Percentiles rank a stretch among this genome's conserved stretches.
phyloP scores from a whole-genome alignment of 2,329 filamentous ascomycete genomes.

The Phoma sp. region DNA sequence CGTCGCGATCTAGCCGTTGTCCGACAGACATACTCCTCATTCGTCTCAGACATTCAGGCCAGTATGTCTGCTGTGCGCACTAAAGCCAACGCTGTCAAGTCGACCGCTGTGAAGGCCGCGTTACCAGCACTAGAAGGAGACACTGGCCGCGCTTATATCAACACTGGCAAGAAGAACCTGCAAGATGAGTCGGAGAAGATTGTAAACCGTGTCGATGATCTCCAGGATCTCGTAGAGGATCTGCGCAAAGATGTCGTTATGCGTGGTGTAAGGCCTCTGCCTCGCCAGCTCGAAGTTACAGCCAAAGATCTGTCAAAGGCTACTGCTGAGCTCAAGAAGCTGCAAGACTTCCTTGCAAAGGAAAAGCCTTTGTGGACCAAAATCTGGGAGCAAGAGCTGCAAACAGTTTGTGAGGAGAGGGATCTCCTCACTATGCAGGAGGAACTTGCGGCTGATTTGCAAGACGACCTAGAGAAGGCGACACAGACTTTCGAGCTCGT shows the following conservation, averaged over 20 bases:
- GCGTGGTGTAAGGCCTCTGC: conserved; percentile 87
- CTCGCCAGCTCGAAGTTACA: conserved; percentile 86
- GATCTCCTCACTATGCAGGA: conserved; percentile 96
- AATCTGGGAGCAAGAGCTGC: conserved; percentile 98
- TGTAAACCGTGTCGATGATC: conserved; percentile 89
- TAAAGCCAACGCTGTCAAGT: conserved; percentile 83
- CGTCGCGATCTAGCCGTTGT: conserved; percentile 89
- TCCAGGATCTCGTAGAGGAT: conserved; percentile 97
- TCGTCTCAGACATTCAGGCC: conserved; percentile 84
- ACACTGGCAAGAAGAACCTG: conserved; percentile 83
- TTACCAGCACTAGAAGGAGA: conserved; percentile 76
- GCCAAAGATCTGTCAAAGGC: conserved; percentile 84
- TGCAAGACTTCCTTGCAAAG: conserved; percentile 87
- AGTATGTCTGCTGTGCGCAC: conserved; percentile 84
- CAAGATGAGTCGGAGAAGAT: conserved; percentile 87
- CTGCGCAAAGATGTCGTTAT: conserved; percentile 95
- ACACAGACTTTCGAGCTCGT: conserved; percentile 92
- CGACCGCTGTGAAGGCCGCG: conserved; percentile 71
- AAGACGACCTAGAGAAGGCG: conserved; percentile 94
- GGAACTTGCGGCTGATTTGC: conserved; percentile 87
- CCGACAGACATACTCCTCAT: conserved; percentile 90
- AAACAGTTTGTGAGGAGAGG: conserved; percentile 93
- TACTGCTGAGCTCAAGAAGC: conserved; percentile 86
- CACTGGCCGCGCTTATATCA: conserved; percentile 84
- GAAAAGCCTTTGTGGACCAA: conserved; percentile 99